Evolutionary conservation across 2,329 filamentous ascomycete species (phyloP), one percentile per base, ranked within the genome.

Genomic region (Curvularia hawaiiensis): DNA sequence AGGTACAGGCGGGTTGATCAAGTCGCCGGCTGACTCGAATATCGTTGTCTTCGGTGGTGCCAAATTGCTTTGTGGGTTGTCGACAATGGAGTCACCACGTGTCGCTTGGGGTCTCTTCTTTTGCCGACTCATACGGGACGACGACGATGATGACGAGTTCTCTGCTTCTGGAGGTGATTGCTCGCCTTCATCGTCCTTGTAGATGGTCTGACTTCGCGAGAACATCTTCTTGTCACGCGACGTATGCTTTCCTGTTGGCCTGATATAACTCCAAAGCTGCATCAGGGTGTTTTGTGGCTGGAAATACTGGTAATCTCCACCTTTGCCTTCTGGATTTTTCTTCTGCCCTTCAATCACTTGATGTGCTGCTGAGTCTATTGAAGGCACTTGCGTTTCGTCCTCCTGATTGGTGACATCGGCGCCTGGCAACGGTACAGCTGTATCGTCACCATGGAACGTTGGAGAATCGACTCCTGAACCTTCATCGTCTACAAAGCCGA

Each of bases 1-100:
- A 16, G 95, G 94, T 33, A 98, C 79, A 47, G 92, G 94, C 5
- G 95, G 95, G 73, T 94, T 96, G 40, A 99, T 84, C 3, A 99
- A 80, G 75, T 99, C 94, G 11, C 92, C 91, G 0, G 95, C 95
- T 4, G 94, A 93, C 78, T 99, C 95, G 59, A 99, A 96, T 61
- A 99, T 90, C 0, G 91, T 96, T 0, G 95, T 98, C 67, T 87
- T 90, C 0, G 95, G 95, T 4, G 95, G 95, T 8, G 91, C 89
- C 51, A 85, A 81, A 53, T 90, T 74, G 45, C 79, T 76, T 48
- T 69, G 65, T 9, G 75, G 68, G 40, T 83, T 79, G 46, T 82
- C 78, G 38, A 81, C 72, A 4, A 80, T 64, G 4, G 83, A 83
- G 58, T 83, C 80, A 8, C 83, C 83, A 53, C 82, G 76, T 4